Conservation (phyloP, 352 stramenopile genomes). For the Phytopythium kandeliae region DNA sequence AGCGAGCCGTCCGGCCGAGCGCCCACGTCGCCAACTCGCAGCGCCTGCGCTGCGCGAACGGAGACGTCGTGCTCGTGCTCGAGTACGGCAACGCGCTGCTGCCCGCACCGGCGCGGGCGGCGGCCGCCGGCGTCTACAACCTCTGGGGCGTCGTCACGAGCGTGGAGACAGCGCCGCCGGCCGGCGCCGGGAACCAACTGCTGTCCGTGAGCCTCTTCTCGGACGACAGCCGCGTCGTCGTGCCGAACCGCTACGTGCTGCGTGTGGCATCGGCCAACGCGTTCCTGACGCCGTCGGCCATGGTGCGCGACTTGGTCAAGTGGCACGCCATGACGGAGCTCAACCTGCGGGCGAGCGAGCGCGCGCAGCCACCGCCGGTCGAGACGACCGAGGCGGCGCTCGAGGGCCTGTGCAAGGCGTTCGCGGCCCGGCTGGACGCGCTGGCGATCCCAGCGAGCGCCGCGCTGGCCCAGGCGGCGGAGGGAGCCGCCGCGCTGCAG, state of each 20-base stretch:
- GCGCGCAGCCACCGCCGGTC: conserved; percentile 11
- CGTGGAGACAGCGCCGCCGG: conserved; percentile 32
- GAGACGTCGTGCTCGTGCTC: conserved; percentile 62
- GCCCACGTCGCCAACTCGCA: conserved; percentile 23
- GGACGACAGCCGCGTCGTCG: conserved; percentile 41
- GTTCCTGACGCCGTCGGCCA: conserved; percentile 30
- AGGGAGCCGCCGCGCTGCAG: conserved; percentile 23
- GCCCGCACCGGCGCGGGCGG: conserved; percentile 23
- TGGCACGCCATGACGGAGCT: conserved; percentile 49
- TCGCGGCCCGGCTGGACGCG: conserved; percentile 20
- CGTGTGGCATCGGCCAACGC: conserved; percentile 26
- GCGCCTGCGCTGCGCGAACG: conserved; percentile 22
- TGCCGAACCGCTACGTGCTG: conserved; percentile 55
- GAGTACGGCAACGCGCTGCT: conserved; percentile 62
- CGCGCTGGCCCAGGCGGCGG: conserved; percentile 12
- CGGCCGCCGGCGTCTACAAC: conserved; percentile 36
- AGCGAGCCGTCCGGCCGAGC: conserved; percentile 12
- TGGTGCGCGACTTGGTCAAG: conserved; percentile 49
- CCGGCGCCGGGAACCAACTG: conserved; percentile 40
- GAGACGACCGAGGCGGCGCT: conserved; percentile 15
- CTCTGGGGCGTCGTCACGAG: conserved; percentile 52
- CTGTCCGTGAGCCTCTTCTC: conserved; percentile 53
- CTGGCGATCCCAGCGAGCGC: conserved; percentile 15
- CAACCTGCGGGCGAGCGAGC: conserved; percentile 20
- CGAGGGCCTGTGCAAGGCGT: conserved; percentile 14